Evolutionary conservation across 352 stramenopile species (phyloP).

Genomic region (Globisporangium uncinulatum): DNA sequence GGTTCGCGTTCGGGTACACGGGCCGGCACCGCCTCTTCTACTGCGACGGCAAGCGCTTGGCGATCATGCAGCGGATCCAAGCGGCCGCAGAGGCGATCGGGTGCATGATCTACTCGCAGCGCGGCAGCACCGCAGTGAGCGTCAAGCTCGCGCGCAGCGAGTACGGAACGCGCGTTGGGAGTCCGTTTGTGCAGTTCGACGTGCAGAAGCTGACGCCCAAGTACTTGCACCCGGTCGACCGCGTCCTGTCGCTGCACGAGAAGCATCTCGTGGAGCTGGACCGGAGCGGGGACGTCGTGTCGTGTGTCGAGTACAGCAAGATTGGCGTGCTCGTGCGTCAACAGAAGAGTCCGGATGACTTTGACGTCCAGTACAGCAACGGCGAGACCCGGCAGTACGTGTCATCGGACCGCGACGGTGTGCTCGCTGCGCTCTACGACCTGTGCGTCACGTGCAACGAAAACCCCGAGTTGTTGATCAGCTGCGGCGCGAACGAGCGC

Average conservation of each 20-base stretch:
- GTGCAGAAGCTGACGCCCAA: conserved; percentile 69
- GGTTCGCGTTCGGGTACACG: conserved; percentile 60
- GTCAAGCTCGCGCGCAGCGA: conserved; percentile 39
- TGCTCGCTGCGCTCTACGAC: conserved; percentile 75
- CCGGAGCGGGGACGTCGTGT: conserved; percentile 36
- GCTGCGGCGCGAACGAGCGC: conserved; percentile 54
- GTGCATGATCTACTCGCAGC: conserved; percentile 35
- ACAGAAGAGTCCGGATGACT: conserved; percentile 33
- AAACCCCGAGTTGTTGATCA: conserved; percentile 72
- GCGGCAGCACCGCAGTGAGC: conserved; percentile 29
- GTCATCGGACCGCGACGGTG: conserved; percentile 59
- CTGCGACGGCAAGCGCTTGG: conserved; percentile 34
- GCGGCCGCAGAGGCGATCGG: conserved; percentile 52
- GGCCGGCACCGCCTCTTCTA: conserved; percentile 72
- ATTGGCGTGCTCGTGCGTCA: conserved; percentile 71
- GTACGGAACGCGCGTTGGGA: conserved; percentile 40
- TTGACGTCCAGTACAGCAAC: conserved; percentile 73
- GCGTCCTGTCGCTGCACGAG: conserved; percentile 62
- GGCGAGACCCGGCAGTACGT: conserved; percentile 54
- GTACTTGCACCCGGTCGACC: conserved; percentile 36
- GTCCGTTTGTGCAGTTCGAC: conserved; percentile 66
- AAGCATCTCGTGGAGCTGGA: conserved; percentile 71
- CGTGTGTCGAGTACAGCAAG: conserved; percentile 52
- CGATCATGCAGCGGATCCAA: conserved; percentile 54
- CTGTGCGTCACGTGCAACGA: conserved; percentile 71